phyloP scores from a whole-genome alignment of 108 stramenopile genomes.

The Phaeodactylum tricornutum region DNA sequence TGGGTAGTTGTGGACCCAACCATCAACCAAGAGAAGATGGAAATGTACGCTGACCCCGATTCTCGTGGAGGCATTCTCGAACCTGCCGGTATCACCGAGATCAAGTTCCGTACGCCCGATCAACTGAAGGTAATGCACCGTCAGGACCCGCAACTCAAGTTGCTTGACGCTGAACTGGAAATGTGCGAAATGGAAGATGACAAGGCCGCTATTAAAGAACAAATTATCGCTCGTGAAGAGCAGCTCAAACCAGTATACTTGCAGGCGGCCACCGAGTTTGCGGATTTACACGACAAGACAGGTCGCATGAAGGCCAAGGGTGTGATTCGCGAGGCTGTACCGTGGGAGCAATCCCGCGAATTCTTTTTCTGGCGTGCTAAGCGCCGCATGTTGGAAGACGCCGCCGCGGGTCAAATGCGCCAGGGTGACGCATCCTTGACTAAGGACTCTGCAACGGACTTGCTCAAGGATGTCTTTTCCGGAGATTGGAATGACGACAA shows the following conservation, averaged over 20 bases:
- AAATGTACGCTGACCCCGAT: constrained; percentile 97
- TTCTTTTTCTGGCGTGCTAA: constrained; percentile 95
- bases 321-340: constrained; percentile 84
- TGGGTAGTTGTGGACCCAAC: constrained; percentile 99
- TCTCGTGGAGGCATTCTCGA: constrained; percentile 96
- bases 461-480: constrained; percentile 41
- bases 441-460: constrained; percentile 34
- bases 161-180: constrained; percentile 84
- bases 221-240: constrained; percentile 88
- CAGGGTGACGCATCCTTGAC: constrained; percentile 40
- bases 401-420: constrained; percentile 49
- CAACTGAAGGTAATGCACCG: constrained; percentile 84
- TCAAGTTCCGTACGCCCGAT: constrained; percentile 93
- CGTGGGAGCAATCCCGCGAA: constrained; percentile 84
- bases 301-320: constrained; percentile 99
- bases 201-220: constrained; percentile 57
- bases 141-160: constrained; percentile 72
- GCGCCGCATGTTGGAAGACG: constrained; percentile 89
- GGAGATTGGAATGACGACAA: constrained; percentile 73
- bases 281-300: constrained; percentile 94
- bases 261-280: constrained; percentile 96
- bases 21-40: constrained; percentile 96
- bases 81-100: constrained; percentile 96
- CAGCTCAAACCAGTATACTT: constrained; percentile 86
- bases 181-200: constrained; percentile 62